These are phyloP conservation scores for Aaosphaeria arxii DNA, from an alignment of 2,329 filamentous ascomycete genomes.

Conservation along the genomic window DNA sequence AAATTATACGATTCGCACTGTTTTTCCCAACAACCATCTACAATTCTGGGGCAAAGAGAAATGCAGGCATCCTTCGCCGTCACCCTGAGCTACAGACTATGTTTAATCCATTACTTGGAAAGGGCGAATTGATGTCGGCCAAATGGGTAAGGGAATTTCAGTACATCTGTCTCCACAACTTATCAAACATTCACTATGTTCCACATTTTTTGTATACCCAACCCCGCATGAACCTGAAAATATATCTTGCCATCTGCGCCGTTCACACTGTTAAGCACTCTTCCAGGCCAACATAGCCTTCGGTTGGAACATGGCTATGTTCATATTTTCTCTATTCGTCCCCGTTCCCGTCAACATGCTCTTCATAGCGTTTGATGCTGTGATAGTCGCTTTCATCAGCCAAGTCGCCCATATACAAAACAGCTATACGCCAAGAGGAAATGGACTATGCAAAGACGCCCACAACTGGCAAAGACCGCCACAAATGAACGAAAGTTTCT, in stretches of 20 bases:
- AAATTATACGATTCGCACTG: slow-evolving; percentile 11
- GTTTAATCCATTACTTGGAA: slow-evolving; percentile 6
- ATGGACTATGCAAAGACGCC: slow-evolving; percentile 4
- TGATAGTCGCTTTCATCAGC: slow-evolving; percentile 3
- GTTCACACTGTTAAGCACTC: background rate
- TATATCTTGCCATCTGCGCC: no score
- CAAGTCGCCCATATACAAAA: slow-evolving; percentile 5
- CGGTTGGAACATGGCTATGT: slow-evolving; percentile 10
- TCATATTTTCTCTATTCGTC: slow-evolving; percentile 9
- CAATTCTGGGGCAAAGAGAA: slow-evolving; percentile 1
- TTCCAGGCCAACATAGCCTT: slow-evolving; percentile 8
- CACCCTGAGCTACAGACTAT: slow-evolving; percentile 8
- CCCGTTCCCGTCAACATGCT: slow-evolving; percentile 9
- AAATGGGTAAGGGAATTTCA: slow-evolving; percentile 10
- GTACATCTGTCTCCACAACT: background rate
- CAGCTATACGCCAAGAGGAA: slow-evolving; percentile 5
- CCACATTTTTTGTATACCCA: no score
- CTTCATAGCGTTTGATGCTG: slow-evolving; percentile 8
- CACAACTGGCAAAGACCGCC: slow-evolving; percentile 8
- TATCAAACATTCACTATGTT: background rate
- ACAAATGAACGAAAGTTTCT: slow-evolving; percentile 26
- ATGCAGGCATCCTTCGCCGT: slow-evolving; percentile 11
- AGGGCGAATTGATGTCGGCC: slow-evolving; percentile 4
- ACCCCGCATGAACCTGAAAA: no score
- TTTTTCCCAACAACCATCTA: slow-evolving; percentile 12